Conservation (phyloP, 2,329 filamentous ascomycete species). For the Neonectria sp. region DNA sequence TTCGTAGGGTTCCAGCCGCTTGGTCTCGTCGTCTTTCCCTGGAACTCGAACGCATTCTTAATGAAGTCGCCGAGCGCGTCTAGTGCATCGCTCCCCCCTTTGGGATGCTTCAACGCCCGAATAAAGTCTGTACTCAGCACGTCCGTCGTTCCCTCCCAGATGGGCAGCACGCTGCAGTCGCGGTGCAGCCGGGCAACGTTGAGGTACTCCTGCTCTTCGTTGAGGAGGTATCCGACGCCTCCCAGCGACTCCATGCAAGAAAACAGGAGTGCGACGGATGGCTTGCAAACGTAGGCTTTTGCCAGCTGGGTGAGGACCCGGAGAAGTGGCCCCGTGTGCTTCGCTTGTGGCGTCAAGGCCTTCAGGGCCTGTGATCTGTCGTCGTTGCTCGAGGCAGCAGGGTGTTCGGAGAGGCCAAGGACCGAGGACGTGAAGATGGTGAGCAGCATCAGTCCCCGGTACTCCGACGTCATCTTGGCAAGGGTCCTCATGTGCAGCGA, state of each 20-base stretch:
- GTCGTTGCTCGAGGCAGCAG: slow-evolving; percentile 28
- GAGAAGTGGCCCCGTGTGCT: slow-evolving; percentile 61
- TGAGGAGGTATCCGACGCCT: slow-evolving; percentile 77
- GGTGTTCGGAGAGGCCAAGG: slow-evolving; percentile 69
- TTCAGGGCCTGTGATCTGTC: slow-evolving; percentile 40
- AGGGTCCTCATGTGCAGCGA: slow-evolving; percentile 72
- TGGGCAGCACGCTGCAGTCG: slow-evolving; percentile 74
- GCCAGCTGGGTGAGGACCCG: slow-evolving; percentile 72
- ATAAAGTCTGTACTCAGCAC: slow-evolving; percentile 72
- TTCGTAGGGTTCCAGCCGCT: slow-evolving; percentile 49
- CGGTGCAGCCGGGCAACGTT: slow-evolving; percentile 78
- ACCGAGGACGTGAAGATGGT: slow-evolving; percentile 67
- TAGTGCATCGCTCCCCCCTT: slow-evolving; percentile 54
- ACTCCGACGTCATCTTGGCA: slow-evolving; percentile 68
- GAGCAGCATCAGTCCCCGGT: slow-evolving; percentile 70
- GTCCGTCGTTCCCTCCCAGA: slow-evolving; percentile 83
- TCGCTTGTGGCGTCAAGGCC: slow-evolving; percentile 52
- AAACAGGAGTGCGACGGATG: slow-evolving; percentile 64
- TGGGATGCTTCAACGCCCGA: slow-evolving; percentile 63
- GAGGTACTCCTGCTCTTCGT: slow-evolving; percentile 73
- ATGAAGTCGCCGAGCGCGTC: slow-evolving; percentile 62
- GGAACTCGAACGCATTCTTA: slow-evolving; percentile 39
- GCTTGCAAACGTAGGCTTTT: slow-evolving; percentile 71
- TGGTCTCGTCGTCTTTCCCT: slow-evolving; percentile 43
- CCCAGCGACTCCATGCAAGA: slow-evolving; percentile 76